phyloP scores from a whole-genome alignment of 768 basidiomycete genomes.

The Trametes coccinea region DNA sequence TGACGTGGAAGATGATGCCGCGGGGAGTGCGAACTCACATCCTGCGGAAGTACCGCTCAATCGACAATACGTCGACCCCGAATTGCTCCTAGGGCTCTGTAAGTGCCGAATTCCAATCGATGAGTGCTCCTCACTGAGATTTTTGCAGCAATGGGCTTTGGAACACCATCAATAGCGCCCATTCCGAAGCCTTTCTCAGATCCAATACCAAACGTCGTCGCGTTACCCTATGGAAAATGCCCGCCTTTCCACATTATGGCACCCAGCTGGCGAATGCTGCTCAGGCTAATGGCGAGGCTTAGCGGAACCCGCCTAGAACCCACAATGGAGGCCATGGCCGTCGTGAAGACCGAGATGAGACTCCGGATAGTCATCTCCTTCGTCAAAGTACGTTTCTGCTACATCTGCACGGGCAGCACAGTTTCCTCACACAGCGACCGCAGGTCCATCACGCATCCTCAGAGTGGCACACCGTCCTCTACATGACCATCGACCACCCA shows the following conservation, averaged over 20 bases:
- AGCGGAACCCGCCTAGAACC: constrained; percentile 72
- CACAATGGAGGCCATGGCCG: constrained; percentile 63
- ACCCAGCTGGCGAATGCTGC: constrained; percentile 69
- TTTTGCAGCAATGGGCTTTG: constrained; percentile 67
- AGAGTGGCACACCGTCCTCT: constrained; percentile 75
- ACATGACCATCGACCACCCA: constrained; percentile 75
- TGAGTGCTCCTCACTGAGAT: background rate
- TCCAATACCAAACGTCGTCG: constrained; percentile 71
- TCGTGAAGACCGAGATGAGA: constrained; percentile 54
- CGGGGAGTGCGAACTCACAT: background rate
- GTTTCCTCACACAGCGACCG: background rate
- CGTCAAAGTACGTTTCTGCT: constrained; percentile 53
- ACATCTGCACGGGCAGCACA: too few species aligned
- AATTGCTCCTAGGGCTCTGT: constrained; percentile 46
- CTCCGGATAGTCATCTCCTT: constrained; percentile 80
- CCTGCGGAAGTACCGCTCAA: constrained; percentile 3
- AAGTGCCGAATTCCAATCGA: constrained; percentile 34
- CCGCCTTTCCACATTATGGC: constrained; percentile 74
- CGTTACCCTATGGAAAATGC: constrained; percentile 66
- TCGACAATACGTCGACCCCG: constrained; percentile 28
- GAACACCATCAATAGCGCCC: constrained; percentile 53
- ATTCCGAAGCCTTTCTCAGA: constrained; percentile 48
- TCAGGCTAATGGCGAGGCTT: constrained; percentile 74
- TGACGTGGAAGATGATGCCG: background rate
- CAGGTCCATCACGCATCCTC: constrained; percentile 59